These are phyloP conservation scores for Trichosporon faecale DNA, from an alignment of 1,284 basidiomycete species.

Conservation along the genomic window DNA sequence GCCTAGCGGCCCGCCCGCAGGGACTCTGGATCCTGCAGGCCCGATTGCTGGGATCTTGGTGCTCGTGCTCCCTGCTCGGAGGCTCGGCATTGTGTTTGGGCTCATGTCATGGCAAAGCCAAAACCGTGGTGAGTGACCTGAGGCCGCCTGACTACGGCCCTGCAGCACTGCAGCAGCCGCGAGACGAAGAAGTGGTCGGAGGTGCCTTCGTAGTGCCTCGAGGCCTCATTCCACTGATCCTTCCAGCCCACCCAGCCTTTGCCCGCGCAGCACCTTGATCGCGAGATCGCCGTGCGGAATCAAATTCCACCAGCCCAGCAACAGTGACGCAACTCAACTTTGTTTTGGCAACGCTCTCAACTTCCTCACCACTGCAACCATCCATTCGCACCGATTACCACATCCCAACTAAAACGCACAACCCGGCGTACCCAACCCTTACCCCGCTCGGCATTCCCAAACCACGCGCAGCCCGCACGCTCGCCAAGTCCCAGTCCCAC, in stretches of 20 bases:
- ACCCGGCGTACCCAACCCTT: background rate
- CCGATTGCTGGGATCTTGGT: background rate
- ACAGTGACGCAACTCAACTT: conserved; percentile 12
- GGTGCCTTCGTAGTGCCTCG: background rate
- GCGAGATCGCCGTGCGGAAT: background rate
- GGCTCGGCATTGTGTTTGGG: background rate
- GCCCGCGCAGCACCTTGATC: background rate
- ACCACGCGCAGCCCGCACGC: background rate
- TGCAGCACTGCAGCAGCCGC: background rate
- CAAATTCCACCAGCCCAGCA: background rate
- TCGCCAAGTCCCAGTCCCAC: background rate
- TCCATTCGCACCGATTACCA: conserved; percentile 2
- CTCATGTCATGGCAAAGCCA: background rate
- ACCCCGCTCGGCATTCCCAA: background rate
- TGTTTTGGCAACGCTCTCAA: background rate
- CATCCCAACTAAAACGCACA: background rate
- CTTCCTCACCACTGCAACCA: background rate
- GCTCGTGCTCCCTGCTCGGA: background rate
- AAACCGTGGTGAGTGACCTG: background rate
- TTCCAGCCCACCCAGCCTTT: conserved; percentile 5
- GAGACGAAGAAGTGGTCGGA: background rate
- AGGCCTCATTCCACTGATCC: background rate
- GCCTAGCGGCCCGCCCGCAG: background rate
- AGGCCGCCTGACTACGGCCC: background rate
- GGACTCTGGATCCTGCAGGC: background rate